Conservation (phyloP, 2,329 filamentous ascomycete species). For the Scolecobasidium constrictum region DNA sequence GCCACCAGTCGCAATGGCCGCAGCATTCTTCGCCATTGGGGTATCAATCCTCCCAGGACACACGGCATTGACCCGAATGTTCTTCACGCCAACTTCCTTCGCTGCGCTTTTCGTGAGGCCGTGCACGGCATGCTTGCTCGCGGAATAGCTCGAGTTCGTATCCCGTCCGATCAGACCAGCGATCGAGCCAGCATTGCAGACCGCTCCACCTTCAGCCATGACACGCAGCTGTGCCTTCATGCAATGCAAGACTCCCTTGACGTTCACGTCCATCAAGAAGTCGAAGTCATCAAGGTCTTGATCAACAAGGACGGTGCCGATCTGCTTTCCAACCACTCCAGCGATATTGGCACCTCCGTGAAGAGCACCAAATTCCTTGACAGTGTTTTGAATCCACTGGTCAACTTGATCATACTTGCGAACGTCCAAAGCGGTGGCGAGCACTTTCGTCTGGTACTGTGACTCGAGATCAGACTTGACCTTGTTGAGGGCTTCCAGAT, state of each 20-base stretch:
- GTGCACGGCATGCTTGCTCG: conserved; percentile 30
- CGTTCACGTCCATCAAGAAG: conserved; percentile 26
- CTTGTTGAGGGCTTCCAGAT: neutral
- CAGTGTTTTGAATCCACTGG: conserved; percentile 23
- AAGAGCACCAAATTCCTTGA: conserved; percentile 21
- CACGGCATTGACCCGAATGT: conserved; percentile 24
- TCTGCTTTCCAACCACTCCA: conserved; percentile 32
- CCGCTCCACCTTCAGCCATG: conserved; percentile 26
- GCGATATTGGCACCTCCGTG: conserved; percentile 30
- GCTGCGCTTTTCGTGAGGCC: conserved; percentile 28
- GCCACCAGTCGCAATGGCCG: conserved; percentile 1
- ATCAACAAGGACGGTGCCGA: conserved; percentile 19
- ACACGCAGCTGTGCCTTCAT: conserved; percentile 27
- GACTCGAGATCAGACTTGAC: conserved; percentile 2
- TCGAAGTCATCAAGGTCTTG: conserved; percentile 28
- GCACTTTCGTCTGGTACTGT: conserved; percentile 10
- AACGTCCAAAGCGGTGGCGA: conserved; percentile 22
- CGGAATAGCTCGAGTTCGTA: conserved; percentile 25
- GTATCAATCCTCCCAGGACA: conserved; percentile 15
- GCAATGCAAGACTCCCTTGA: conserved; percentile 27
- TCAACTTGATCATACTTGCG: conserved; percentile 21
- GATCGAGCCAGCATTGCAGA: conserved; percentile 39
- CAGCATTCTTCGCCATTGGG: conserved; percentile 5
- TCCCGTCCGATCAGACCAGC: conserved; percentile 36
- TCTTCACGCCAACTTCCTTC: conserved; percentile 26